Evolutionary conservation across 805 yeast species (phyloP), one percentile per base, ranked within the genome.

Genomic region (Debaryomyces hansenii): DNA sequence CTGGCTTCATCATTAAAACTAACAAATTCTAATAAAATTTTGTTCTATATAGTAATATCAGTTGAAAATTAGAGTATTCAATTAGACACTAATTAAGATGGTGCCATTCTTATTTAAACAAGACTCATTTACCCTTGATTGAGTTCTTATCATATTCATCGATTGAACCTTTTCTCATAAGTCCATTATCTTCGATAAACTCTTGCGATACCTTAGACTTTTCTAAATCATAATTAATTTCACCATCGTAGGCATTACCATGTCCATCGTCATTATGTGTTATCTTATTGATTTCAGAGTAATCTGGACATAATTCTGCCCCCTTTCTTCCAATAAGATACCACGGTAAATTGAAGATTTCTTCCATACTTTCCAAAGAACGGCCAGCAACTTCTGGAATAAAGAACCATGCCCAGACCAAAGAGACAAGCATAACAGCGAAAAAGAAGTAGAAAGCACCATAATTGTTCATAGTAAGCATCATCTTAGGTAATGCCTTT

Each of bases 261-360:
- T 14, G 44, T 37, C 58, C 59, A 7, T 50, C 47, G 20, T 48
- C 41, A 40, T 53, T 49, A 44, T 60, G 57, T 18, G 59, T 53
- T 37, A 66, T 58, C 51, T 55, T 65, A 56, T 58, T 64, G 37
- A 74, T 58, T 49, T 71, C 75, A 24, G 79, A 72, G 56, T 65
- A 67, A 54, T 79, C 83, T 29, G 83, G 83, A 49, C 80, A 75
- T 50, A 79, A 66, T 51, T 67, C 62, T 28, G 75, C 70, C 56
- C 83, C 84, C 46, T 63, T 72, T 63, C 84, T 70, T 39, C 85
- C 85, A 52, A 80, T 68, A 43, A 77, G 53, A 58, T 78, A 78
- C 84, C 84, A 80, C 44, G 84, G 84, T 54, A 77, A 67, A 56
- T 60, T 66, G 66, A 78, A 78, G 37, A 78, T 57, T 44, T 72